Conservation (phyloP, 805 yeast genomes). For the Candida nanaspora region DNA sequence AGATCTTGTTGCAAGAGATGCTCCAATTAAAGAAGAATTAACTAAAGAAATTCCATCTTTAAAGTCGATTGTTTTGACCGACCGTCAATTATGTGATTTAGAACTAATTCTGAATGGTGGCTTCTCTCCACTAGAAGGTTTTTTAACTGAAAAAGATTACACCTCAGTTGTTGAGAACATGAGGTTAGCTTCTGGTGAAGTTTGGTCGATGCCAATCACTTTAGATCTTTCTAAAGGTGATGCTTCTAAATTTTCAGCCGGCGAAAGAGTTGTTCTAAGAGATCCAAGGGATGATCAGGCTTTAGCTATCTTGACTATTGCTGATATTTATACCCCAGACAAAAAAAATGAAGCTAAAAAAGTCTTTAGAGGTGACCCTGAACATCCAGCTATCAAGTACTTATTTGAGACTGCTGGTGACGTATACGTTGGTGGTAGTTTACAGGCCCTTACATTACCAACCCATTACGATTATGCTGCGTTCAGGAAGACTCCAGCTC, state of each 20-base stretch:
- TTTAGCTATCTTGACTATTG: conserved; percentile 74
- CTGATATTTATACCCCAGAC: conserved; percentile 75
- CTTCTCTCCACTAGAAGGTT: conserved; percentile 76
- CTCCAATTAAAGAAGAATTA: conserved; percentile 46
- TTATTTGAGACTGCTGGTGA: conserved; percentile 71
- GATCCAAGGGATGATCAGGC: conserved; percentile 78
- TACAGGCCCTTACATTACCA: conserved; percentile 80
- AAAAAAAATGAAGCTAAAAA: conserved; percentile 72
- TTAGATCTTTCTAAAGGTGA: conserved; percentile 57
- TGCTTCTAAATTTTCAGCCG: conserved; percentile 40
- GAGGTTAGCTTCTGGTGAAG: conserved; percentile 66
- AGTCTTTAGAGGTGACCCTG: conserved; percentile 95
- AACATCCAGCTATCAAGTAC: conserved; percentile 87
- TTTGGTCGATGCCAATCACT: conserved; percentile 92
- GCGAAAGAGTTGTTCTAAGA: conserved; percentile 62
- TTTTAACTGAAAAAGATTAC: conserved; percentile 61
- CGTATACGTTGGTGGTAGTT: conserved; percentile 77
- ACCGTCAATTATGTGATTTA: conserved; percentile 87
- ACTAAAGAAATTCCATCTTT: conserved; percentile 50
- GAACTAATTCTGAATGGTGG: conserved; percentile 93
- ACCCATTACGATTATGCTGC: conserved; percentile 87
- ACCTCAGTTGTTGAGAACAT: conserved; percentile 57
- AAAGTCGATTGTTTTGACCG: conserved; percentile 52
- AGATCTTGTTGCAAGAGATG: conserved; percentile 81
- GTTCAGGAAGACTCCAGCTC: conserved; percentile 83